Percentiles rank a stretch among this genome's conserved stretches.
Evolutionary conservation across 306 rosid genomes (phyloP).

Genomic region (Phaseolus lunatus): DNA sequence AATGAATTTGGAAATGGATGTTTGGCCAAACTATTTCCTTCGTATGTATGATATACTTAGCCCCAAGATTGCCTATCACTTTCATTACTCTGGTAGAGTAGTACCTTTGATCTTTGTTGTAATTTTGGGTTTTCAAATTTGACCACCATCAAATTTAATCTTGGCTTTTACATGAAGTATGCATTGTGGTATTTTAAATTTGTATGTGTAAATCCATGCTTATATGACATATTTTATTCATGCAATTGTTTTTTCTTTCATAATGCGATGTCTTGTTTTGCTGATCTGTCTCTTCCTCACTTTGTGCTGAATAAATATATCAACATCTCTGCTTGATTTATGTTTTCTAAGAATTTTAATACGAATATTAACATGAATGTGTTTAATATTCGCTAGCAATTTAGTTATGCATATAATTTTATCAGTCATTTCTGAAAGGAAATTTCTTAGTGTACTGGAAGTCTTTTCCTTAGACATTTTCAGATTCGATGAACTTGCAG

Average conservation of each 20-base stretch:
- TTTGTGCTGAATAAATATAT: background rate
- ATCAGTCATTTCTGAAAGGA: conserved; percentile 23
- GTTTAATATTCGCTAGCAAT: conserved; percentile 3
- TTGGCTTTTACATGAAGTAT: conserved; percentile 17
- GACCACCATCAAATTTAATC: conserved; percentile 1
- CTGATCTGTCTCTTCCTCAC: conserved; percentile 1
- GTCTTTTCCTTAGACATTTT: conserved; percentile 30
- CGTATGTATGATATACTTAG: background rate
- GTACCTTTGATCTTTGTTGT: conserved; percentile 23
- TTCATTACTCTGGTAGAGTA: background rate
- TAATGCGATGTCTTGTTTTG: conserved; percentile 25
- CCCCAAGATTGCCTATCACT: background rate
- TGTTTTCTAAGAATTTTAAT: conserved; percentile 22
- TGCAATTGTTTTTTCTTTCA: background rate
- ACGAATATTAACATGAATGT: background rate
- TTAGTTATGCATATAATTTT: conserved; percentile 13
- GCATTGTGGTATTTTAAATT: background rate
- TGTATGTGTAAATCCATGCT: conserved; percentile 10
- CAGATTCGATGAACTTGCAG: conserved; percentile 65
- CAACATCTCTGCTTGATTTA: conserved; percentile 15
- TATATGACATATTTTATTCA: conserved; percentile 8
- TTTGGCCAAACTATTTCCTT: conserved; percentile 4
- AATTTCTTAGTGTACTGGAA: conserved; percentile 18
- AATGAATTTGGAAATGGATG: conserved; percentile 18
- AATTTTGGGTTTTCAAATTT: conserved; percentile 24